phyloP scores from a whole-genome alignment of 1,284 basidiomycete genomes.

The Rhodotorula sp. region DNA sequence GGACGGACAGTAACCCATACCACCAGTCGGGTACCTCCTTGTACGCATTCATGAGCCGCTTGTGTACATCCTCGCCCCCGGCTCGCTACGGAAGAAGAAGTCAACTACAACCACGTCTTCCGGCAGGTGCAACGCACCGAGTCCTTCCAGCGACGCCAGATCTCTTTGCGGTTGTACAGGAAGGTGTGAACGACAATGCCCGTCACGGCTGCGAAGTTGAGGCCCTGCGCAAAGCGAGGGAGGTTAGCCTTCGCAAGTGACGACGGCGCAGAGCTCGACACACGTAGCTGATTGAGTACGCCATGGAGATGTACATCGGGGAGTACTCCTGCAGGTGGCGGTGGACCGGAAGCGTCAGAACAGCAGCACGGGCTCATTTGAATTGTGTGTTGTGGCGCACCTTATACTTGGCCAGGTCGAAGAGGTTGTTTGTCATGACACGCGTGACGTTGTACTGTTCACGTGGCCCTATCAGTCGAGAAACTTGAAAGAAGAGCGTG shows the following conservation, averaged over 20 bases:
- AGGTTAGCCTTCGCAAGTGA: not conserved
- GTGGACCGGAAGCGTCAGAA: no score
- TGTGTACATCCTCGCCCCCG: constrained; percentile 92
- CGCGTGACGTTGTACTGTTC: constrained; percentile 42
- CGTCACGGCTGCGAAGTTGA: constrained; percentile 82
- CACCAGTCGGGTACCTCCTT: constrained; percentile 88
- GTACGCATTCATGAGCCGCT: constrained; percentile 86
- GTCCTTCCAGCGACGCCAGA: constrained; percentile 72
- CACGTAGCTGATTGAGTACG: constrained; percentile 69
- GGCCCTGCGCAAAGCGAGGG: constrained; percentile 60
- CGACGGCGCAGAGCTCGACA: not conserved
- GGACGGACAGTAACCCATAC: not conserved
- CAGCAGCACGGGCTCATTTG: no score
- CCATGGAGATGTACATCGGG: constrained; percentile 82
- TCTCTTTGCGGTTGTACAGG: constrained; percentile 78
- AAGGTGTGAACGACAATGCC: constrained; percentile 65
- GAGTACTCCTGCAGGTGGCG: constrained; percentile 73
- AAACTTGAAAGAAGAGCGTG: not conserved
- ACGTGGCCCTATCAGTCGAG: not conserved
- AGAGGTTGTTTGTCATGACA: constrained; percentile 65
- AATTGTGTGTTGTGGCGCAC: no score
- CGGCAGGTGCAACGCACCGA: constrained; percentile 48
- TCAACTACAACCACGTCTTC: no score
- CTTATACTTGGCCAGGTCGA: constrained; percentile 70
- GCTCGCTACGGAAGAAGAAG: constrained; percentile 52